These are phyloP conservation scores for Dioszegia crocea DNA, from an alignment of 768 basidiomycete genomes.

Conservation along the genomic window DNA sequence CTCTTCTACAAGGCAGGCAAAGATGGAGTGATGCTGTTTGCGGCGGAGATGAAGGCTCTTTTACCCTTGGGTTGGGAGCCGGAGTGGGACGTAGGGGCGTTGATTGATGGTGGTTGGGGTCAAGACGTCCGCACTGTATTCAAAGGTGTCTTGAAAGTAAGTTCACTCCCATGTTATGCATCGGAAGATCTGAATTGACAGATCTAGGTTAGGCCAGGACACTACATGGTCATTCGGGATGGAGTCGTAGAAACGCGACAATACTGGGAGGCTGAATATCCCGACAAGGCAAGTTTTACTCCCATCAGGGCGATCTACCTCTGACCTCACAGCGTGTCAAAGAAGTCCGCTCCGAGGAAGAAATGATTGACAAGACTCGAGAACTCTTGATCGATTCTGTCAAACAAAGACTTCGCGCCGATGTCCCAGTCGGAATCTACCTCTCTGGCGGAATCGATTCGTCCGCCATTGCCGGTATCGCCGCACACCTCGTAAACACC, in stretches of 20 bases:
- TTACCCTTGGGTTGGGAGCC: slow-evolving; percentile 36
- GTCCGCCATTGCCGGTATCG: slow-evolving; percentile 38
- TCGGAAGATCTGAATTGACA: no score
- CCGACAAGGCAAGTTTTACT: slow-evolving; percentile 10
- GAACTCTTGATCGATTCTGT: slow-evolving; percentile 31
- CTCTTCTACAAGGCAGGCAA: slow-evolving; percentile 24
- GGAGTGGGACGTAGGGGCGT: slow-evolving; percentile 39
- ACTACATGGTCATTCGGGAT: slow-evolving; percentile 26
- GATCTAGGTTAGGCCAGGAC: slow-evolving; percentile 37
- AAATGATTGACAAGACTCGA: slow-evolving; percentile 32
- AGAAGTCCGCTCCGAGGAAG: slow-evolving; percentile 34
- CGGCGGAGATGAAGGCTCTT: slow-evolving; percentile 42
- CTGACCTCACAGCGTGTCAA: slow-evolving; percentile 5
- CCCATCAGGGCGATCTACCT: neutral
- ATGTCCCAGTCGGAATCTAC: slow-evolving; percentile 44
- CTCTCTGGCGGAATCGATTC: slow-evolving; percentile 44
- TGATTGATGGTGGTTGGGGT: slow-evolving; percentile 32
- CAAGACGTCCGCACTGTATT: slow-evolving; percentile 40
- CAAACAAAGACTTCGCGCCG: slow-evolving; percentile 32
- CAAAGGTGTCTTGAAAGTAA: slow-evolving; percentile 27
- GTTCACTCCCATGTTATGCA: no score
- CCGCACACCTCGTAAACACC: slow-evolving; percentile 25
- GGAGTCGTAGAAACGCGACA: slow-evolving; percentile 22
- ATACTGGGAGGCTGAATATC: slow-evolving; percentile 33
- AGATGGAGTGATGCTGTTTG: slow-evolving; percentile 24